Percentiles rank a stretch among this genome's conserved stretches.
These are phyloP conservation scores for Linderniella brevidens DNA, from an alignment of 257 asterid species.

Conservation along the genomic window DNA sequence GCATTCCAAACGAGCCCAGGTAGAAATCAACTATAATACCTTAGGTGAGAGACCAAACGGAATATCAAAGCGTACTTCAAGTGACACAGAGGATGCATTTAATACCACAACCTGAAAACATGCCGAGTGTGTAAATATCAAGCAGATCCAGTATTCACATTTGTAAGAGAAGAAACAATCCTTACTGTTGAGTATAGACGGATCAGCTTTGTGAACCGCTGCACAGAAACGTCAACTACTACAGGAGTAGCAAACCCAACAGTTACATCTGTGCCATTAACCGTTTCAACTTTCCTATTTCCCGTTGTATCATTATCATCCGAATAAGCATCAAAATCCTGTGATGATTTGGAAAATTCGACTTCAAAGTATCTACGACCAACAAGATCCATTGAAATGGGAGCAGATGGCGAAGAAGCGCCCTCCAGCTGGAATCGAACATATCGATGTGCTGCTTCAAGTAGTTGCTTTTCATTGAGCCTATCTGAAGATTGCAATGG, in stretches of 20 bases:
- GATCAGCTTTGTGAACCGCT: conserved; percentile 63
- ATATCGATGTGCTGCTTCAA: conserved; percentile 57
- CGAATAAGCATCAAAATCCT: conserved; percentile 27
- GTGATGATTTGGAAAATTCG: conserved; percentile 57
- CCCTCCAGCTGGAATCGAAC: conserved; percentile 81
- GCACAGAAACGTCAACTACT: conserved; percentile 87
- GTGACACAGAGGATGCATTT: conserved; percentile 62
- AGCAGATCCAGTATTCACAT: conserved; percentile 9
- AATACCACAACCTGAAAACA: conserved; percentile 67
- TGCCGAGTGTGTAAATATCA: conserved; percentile 13
- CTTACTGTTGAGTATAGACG: conserved; percentile 82
- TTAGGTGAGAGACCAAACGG: conserved; percentile 90
- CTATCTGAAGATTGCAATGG: conserved; percentile 54
- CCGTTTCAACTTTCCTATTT: conserved; percentile 24
- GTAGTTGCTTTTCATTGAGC: conserved; percentile 40
- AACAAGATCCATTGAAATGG: conserved; percentile 93
- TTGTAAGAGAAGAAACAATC: conserved; percentile 8
- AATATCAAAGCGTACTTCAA: conserved; percentile 90
- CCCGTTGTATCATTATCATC: conserved; percentile 21
- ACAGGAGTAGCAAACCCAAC: conserved; percentile 76
- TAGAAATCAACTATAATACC: conserved; percentile 29
- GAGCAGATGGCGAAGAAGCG: conserved; percentile 56
- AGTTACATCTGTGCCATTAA: conserved; percentile 21
- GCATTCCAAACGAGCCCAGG: conserved; percentile 7
- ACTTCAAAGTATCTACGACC: conserved; percentile 88